Base-by-base conservation (phyloP, 2,329 filamentous ascomycete species). In the Mollisia scopiformis region DNA sequence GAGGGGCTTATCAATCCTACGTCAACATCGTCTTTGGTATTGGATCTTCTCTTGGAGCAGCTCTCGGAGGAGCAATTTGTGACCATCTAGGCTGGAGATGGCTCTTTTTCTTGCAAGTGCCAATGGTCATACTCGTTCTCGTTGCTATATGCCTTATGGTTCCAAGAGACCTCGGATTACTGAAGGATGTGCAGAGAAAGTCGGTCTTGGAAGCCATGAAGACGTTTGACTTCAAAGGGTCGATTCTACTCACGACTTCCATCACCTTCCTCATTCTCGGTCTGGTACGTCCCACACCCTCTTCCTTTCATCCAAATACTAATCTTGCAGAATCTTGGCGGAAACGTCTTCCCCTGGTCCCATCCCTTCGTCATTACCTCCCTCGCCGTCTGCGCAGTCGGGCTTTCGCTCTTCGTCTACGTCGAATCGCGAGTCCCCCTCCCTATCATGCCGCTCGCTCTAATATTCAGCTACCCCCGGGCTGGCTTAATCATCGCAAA, bases 41-140 rank as follows among this genome's bases (percentile, higher is more conserved):
- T n/a, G 83, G 79, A 0, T 78, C 82, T 2, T 80, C 83, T 6
- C 76, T 86, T 2, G 90, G 90, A 2, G 89, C 88, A 1, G 88
- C 88, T 0, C 79, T 90, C 6, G 90, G 89, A 14, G 89, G 89
- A 1, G 79, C 86, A 55, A 84, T 93, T 70, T 88, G 88, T 25
- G 89, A 92, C 69, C 79, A 78, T 33, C 74, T 92, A 1, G 90
- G 90, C 30, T 93, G 89, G 89, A 79, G 90, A 43, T 90, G 87
- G 86, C 88, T 88, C 58, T 92, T 88, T 70, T 84, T 84, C 56
- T 74, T 88, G 7, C 86, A 89, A 73, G 76, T 88, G 3, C 80
- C 84, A 2, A 37, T 59, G 13, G 14, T 62, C 11, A 76, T 79
- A 0, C 69, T 88, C 30, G 27, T 81, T 0, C 51, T 83, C 1